Conservation (phyloP, 306 rosid genomes). For the Chamaecrista fasciculata region DNA sequence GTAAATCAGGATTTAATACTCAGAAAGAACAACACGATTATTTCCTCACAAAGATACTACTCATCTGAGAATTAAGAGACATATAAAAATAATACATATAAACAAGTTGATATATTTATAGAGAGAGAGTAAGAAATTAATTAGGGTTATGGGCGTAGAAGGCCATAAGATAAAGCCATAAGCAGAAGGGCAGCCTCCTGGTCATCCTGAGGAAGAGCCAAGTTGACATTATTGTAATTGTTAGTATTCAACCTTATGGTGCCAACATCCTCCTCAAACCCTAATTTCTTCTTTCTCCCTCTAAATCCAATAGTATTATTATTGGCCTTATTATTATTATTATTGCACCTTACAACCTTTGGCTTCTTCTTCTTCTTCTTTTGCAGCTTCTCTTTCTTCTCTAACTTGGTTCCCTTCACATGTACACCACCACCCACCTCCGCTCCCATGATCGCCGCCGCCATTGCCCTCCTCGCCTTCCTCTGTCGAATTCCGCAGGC, state of each 20-base stretch:
- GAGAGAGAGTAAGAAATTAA: too few species aligned
- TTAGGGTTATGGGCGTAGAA: too few species aligned
- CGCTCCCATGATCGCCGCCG: constrained; percentile 45
- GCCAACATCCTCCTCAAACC: constrained; percentile 60
- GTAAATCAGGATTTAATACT: too few species aligned
- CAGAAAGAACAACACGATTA: too few species aligned
- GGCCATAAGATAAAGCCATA: constrained; percentile 83
- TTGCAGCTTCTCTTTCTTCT: not conserved
- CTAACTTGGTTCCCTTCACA: constrained; percentile 32
- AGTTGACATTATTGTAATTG: constrained; percentile 54
- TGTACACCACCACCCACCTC: constrained; percentile 28
- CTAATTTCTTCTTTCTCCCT: constrained; percentile 38
- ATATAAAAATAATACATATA: too few species aligned
- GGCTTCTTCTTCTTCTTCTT: too few species aligned
- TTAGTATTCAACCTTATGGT: constrained; percentile 46
- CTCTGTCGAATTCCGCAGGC: constrained; percentile 95
- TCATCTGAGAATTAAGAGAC: too few species aligned
- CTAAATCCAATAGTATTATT: too few species aligned
- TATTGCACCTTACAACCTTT: too few species aligned
- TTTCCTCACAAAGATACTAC: too few species aligned
- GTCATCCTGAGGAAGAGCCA: constrained; percentile 84
- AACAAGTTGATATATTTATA: too few species aligned
- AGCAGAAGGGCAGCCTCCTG: constrained; percentile 87
- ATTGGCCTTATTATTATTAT: too few species aligned
- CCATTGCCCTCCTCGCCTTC: constrained; percentile 78